Conservation (phyloP, 2,329 filamentous ascomycete genomes). For the Fusarium transvaalense region DNA sequence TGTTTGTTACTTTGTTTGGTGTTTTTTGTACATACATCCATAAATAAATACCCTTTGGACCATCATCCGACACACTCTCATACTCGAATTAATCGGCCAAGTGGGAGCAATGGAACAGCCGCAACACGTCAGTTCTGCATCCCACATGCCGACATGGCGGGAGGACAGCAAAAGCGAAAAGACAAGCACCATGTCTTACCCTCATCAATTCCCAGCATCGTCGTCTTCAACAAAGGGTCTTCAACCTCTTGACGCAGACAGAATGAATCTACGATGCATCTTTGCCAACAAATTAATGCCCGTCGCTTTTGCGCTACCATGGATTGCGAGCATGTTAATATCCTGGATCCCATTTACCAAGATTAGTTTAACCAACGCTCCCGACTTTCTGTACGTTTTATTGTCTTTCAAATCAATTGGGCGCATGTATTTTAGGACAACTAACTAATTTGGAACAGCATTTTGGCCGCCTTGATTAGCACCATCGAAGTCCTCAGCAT, state of each 20-base stretch:
- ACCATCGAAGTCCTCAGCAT: conserved; percentile 39
- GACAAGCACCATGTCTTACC: neutral
- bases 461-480: conserved; percentile 29
- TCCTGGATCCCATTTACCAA: conserved; percentile 38
- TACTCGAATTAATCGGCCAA: neutral
- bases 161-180: conserved; percentile 12
- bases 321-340: conserved; percentile 34
- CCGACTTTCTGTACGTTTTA: conserved; percentile 31
- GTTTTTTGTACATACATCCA: too few species aligned
- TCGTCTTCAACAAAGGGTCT: neutral
- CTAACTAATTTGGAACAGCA: conserved; percentile 9
- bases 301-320: conserved; percentile 31
- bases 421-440: too few species aligned
- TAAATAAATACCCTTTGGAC: too few species aligned
- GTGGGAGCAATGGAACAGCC: conserved; percentile 24
- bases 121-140: conserved; percentile 1
- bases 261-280: conserved; percentile 5
- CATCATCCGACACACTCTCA: too few species aligned
- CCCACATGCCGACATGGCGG: conserved; percentile 31
- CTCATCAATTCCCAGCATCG: conserved; percentile 5
- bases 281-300: conserved; percentile 23
- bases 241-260: neutral
- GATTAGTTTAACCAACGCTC: conserved; percentile 24
- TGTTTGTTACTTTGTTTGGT: neutral
- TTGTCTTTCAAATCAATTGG: neutral